Percentiles rank a stretch among this genome's conserved stretches.
Evolutionary conservation across 371 early-diverging fungal species (phyloP).

Genomic region (Mucor saturninus): DNA sequence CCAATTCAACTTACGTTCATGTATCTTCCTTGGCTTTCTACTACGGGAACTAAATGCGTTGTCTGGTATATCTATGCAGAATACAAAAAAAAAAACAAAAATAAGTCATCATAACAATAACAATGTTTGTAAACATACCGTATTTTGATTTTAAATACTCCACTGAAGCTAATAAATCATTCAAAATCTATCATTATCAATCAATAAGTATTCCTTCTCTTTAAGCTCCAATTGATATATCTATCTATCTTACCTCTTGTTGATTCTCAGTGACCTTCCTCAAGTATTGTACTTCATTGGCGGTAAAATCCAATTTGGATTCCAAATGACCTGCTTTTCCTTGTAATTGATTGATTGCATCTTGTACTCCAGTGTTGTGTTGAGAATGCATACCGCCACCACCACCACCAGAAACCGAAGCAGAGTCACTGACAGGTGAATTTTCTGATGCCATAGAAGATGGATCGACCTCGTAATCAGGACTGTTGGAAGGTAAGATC

Average conservation of each 20-base stretch:
- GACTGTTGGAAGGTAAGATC: slow-evolving; percentile 5
- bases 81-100: background rate
- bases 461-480: slow-evolving; percentile 10
- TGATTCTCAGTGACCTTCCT: slow-evolving; percentile 13
- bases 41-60: background rate
- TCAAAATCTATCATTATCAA: slow-evolving; percentile 12
- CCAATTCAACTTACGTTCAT: slow-evolving; percentile 20
- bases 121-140: slow-evolving; percentile 1
- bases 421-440: background rate
- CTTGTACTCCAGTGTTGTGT: background rate
- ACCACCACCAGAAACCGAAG: background rate
- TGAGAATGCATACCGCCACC: background rate
- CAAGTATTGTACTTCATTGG: slow-evolving; percentile 19
- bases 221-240: background rate
- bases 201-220: background rate
- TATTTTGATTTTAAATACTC: slow-evolving; percentile 10
- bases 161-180: slow-evolving; percentile 12
- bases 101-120: background rate
- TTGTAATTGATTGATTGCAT: slow-evolving; percentile 9
- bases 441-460: background rate
- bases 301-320: slow-evolving; percentile 19
- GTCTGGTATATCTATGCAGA: background rate
- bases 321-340: slow-evolving; percentile 12
- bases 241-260: slow-evolving; percentile 14
- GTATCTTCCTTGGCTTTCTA: slow-evolving; percentile 27